Evolutionary conservation across 2,329 filamentous ascomycete species (phyloP).

Genomic region (Dothidotthia symphoricarpi): DNA sequence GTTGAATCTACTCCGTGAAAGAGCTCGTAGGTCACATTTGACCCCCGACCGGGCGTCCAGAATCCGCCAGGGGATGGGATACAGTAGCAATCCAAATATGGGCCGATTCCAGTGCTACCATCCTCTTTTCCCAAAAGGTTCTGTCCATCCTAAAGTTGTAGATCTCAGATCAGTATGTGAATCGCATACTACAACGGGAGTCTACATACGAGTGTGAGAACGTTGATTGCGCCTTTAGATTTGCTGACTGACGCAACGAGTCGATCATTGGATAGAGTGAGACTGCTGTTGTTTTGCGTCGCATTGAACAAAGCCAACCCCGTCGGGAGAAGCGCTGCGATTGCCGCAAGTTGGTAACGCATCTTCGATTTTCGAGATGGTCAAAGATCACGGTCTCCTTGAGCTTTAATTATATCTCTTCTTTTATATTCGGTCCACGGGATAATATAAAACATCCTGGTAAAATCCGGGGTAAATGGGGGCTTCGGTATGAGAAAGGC

Average conservation of each 20-base stretch:
- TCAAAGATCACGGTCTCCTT: constrained; percentile 1
- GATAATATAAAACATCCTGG: constrained; percentile 13
- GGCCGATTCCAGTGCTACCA: constrained; percentile 42
- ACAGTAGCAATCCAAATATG: constrained; percentile 30
- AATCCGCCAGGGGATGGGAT: constrained; percentile 55
- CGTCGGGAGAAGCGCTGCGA: constrained; percentile 11
- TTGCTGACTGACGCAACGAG: constrained; percentile 49
- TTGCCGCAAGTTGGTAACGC: constrained; percentile 8
- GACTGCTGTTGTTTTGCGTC: constrained; percentile 17
- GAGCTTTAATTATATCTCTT: constrained; percentile 3
- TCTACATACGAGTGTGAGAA: constrained; percentile 41
- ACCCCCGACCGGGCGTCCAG: constrained; percentile 54
- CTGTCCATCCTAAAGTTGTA: constrained; percentile 38
- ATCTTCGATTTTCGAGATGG: constrained; percentile 7
- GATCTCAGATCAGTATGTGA: too few relatives aligned
- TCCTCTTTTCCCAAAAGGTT: constrained; percentile 20
- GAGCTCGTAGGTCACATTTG: constrained; percentile 49
- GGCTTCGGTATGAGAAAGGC: constrained; percentile 15
- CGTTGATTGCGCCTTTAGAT: constrained; percentile 43
- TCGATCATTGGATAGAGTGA: constrained; percentile 48
- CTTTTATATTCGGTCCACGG: constrained; percentile 18
- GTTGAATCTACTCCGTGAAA: constrained; percentile 49
- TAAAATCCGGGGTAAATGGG: constrained; percentile 19
- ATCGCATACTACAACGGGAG: too few relatives aligned
- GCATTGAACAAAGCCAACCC: constrained; percentile 18